Base-by-base conservation (phyloP, 192 early-diverging fungal species). In the Coemansia furcata region DNA sequence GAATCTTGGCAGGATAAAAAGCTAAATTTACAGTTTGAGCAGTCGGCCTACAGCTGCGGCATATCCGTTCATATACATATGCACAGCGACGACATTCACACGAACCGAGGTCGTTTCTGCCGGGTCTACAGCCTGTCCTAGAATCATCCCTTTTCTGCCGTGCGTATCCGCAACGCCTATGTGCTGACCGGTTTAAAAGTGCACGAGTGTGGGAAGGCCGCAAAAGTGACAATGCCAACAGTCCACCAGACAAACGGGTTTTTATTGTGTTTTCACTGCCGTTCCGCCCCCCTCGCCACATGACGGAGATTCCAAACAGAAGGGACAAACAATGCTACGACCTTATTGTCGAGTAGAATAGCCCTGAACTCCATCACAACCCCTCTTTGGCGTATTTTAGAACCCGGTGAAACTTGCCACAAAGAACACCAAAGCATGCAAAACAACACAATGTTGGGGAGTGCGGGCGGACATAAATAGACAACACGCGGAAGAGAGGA, bases 291-390 rank as follows among this genome's bases (percentile, higher is more conserved):
- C 12, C 14, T 54, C 26, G 50, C 50, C 50, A 30, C 50, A 30
- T 54, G 50, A 54, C 50, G 47, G 46, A 36, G 50, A 65, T 37
- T 65, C 47, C 35, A 37, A 35, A 50, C 43, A 66, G 40, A 63
- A 43, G 29, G 15, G 42, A 46, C 38, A 46, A 23, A 38, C 26
- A 15, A 10, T 30, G 50, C 50, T 29, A 54, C 50, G 14, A 49
- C 46, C n/a, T 19, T 54, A 54, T 30, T 54, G 50, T 30, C 50
- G 8, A 30, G 12, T 7, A 30, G 11, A 30, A 15, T 14, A 42
- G 40, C 14, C 40, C 4, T 15, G 12, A 54, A 29, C 26, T 9
- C 19, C 19, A 49, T 19, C 46, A 21, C 21, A 14, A 15, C 43
- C 17, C 43, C 14, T 44, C 17, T 44, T 44, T 17, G 43, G 5